Evolutionary conservation across 1,284 basidiomycete species (phyloP), one percentile per base, ranked within the genome.

Genomic region (Peniophora sp.): DNA sequence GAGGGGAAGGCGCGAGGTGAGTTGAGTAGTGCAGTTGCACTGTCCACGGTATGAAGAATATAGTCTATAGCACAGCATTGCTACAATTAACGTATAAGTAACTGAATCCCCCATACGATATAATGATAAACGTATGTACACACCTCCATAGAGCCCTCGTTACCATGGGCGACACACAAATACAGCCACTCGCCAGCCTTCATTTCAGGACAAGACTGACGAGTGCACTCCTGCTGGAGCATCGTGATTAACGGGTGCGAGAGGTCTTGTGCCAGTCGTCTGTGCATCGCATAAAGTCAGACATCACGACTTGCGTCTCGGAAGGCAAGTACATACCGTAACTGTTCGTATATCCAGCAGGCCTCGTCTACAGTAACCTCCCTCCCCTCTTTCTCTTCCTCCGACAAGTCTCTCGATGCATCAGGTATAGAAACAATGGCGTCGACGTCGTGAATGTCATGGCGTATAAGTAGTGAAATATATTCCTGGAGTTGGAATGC

Each of bases 21-120:
- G 67, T 94, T 95, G 49, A 97, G 77, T n/a, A 97, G 77, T 1
- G 92, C 90, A 0, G 92, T 93, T 3, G 94, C 92, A 56, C 89
- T 92, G 69, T 97, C 95, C 12, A 97, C 75, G 0, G 94, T 96
- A 66, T 98, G 96, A 8, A 94, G 73, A 54, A 96, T 97, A 68
- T 98, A 98, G 72, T 97, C 95, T 52, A 97, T 96, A 1, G 95
- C 96, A 63, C 91, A 95, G 69, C 96, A 99, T 80, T 92, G 87
- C 80, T 89, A 52, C 23, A 51, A 32, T 23, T 5, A 8, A 41
- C n/a, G n/a, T 41, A n/a, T 41, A 5, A 41, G 38, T n/a, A n/a
- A n/a, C n/a, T n/a, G n/a, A n/a, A n/a, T n/a, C n/a, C n/a, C n/a
- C n/a, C n/a, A n/a, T n/a, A n/a, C n/a, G n/a, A n/a, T n/a, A n/a